Evolutionary conservation across 2,329 filamentous ascomycete genomes (phyloP), one percentile per base, ranked within the genome.

Genomic region (Colletotrichum sp.): DNA sequence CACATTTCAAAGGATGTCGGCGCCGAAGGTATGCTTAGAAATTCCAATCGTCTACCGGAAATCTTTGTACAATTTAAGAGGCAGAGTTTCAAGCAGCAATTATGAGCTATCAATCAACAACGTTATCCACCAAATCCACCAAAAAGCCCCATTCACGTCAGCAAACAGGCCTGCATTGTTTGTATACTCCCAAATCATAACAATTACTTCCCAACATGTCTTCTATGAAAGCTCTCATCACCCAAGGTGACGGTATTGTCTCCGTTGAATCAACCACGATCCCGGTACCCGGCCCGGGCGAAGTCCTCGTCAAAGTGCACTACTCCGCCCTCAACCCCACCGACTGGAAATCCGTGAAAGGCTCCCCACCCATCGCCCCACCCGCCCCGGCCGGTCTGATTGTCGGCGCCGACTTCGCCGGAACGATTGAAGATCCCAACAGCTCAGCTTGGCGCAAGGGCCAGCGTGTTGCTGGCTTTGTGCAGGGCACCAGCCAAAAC

Each of bases 261-360:
- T 69, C 80, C 5, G 78, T 84, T 19, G 77, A 80, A 59, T 79
- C 81, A 2, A 70, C 82, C 25, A 69, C 79, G 1, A 76, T 79
- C 25, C 83, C 82, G 6, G 79, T 70, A 34, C 81, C 82, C 3
- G 76, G 69, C 9, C 75, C 80, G 36, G 81, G 81, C 34, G 82
- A 85, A 59, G 82, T 85, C 36, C 79, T 85, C 22, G 80, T 85
- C 71, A 80, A 82, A 66, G 76, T 83, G 15, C 76, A 79, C 71
- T 83, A 81, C 64, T 80, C 78, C 2, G 83, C 82, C 1, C 83
- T 84, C 69, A 84, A 84, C 72, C 83, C 83, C 2, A 82, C 83
- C 0, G 83, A 84, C 69, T 84, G 81, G 81, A 84, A 84, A 29
- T 72, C 77, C 4, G 68, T 59, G 8, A 32, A 34, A 9, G 68